Conservation (phyloP, 2,329 filamentous ascomycete species). For the Lasiodiplodia sp. region DNA sequence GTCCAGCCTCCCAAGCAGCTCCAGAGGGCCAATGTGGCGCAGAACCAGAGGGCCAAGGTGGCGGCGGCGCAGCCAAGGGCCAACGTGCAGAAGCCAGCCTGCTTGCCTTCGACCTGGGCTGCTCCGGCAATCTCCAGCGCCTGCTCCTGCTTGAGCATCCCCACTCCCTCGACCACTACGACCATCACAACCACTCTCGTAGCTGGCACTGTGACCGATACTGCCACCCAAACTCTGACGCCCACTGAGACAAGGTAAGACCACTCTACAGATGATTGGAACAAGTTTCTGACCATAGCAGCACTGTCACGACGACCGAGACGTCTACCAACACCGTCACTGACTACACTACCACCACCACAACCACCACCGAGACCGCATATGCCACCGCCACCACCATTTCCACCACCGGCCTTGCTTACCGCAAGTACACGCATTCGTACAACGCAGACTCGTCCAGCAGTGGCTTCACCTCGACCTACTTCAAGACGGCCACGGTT, state of each 20-base stretch:
- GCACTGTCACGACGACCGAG: conserved; percentile 3
- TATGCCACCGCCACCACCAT: conserved; percentile 3
- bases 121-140: conserved; percentile 7
- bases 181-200: conserved; percentile 1
- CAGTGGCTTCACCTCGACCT: conserved; percentile 9
- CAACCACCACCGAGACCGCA: background rate
- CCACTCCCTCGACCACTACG: background rate
- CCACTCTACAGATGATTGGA: background rate
- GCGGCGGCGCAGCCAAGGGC: too few species aligned
- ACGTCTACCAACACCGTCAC: conserved; percentile 10
- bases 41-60: too few species aligned
- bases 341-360: background rate
- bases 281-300: background rate
- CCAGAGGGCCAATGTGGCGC: too few species aligned
- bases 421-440: conserved; percentile 11
- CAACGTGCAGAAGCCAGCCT: conserved; percentile 5
- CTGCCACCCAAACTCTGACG: background rate
- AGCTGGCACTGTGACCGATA: conserved; percentile 4
- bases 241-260: conserved; percentile 7
- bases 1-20: too few species aligned
- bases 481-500: conserved; percentile 7
- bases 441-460: background rate
- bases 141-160: conserved; percentile 5
- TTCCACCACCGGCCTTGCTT: background rate
- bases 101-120: background rate